Evolutionary conservation across 371 early-diverging fungal species (phyloP), one percentile per base, ranked within the genome.

Genomic region (Vavraia culicis): DNA sequence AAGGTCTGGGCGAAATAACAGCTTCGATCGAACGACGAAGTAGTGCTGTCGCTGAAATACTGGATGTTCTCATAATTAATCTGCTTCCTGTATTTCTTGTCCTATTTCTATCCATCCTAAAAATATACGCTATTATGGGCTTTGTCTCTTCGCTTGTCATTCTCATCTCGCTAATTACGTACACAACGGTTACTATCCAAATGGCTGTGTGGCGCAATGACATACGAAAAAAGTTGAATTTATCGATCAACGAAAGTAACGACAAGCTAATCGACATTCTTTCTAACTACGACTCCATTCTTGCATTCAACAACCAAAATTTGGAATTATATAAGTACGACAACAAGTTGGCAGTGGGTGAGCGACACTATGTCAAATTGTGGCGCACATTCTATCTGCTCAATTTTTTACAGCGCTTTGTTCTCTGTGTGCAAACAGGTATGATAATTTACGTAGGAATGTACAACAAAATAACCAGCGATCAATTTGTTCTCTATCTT

Each of bases 201-300:
- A 67, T 67, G 9, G 53, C 68, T 4, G 32, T 45, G 11, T 59
- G 58, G 48, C 52, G 68, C 43, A 59, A 58, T 35, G 55, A 46
- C 39, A 61, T 64, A 0, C 45, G 68, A 39, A 41, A 18, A 33
- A 23, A 47, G 16, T 42, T 56, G 8, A 67, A 67, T 50, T 46
- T 39, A 13, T 21, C 42, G 10, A 35, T 38, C 34, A 58, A 67
- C 45, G 49, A 38, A 14, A 13, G 51, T 13, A 42, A 40, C n/a
- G 56, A 61, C 39, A 19, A 52, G 22, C 27, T 58, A 18, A 21
- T 52, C 16, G 68, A 67, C 41, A 43, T 52, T 4, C 41, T 67
- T 16, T 43, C 13, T 13, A 67, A 67, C 37, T 60, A 52, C 43
- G 68, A 67, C 5, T 46, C 57, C 10, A 51, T 67, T 31, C 18